phyloP scores from a whole-genome alignment of 1,284 basidiomycete genomes.

The Singerocomus rubriflavus region DNA sequence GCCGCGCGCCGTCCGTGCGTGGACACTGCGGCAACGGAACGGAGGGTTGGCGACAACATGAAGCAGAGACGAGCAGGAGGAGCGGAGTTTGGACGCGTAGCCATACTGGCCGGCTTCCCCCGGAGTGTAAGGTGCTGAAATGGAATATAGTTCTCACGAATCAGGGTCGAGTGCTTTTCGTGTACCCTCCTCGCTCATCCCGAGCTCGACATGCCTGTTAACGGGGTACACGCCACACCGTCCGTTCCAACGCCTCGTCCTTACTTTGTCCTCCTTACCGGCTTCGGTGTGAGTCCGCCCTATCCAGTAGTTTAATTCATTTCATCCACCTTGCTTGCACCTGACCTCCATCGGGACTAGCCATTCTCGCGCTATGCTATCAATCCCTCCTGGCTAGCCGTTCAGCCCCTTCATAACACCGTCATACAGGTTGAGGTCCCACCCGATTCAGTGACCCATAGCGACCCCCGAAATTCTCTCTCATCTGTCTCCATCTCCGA shows the following conservation, averaged over 20 bases:
- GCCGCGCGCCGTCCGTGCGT: conserved; percentile 57
- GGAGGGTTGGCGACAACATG: conserved; percentile 38
- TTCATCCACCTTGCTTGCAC: conserved; percentile 9
- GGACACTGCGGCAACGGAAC: conserved; percentile 44
- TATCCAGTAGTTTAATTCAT: conserved; percentile 21
- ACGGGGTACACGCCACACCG: conserved; percentile 9
- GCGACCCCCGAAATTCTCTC: conserved; percentile 8
- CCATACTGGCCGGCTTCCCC: conserved; percentile 9
- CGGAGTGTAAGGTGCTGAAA: conserved; percentile 3
- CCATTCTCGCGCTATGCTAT: conserved; percentile 52
- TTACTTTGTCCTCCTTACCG: conserved; percentile 52
- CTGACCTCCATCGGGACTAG: conserved; percentile 34
- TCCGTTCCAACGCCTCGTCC: conserved; percentile 20
- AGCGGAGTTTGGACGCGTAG: conserved; percentile 3
- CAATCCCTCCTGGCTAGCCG: conserved; percentile 65
- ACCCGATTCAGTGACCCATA: background rate
- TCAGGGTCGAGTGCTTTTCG: too few species aligned
- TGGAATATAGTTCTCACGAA: conserved; percentile 13
- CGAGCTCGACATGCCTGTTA: conserved; percentile 6
- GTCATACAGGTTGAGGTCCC: conserved; percentile 43
- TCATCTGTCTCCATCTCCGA: conserved; percentile 5
- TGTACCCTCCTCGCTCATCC: too few species aligned
- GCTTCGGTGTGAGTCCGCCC: conserved; percentile 53
- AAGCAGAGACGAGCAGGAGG: background rate
- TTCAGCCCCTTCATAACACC: conserved; percentile 52